Evolutionary conservation across 1,284 basidiomycete species (phyloP).

Genomic region (Pascua sp.): DNA sequence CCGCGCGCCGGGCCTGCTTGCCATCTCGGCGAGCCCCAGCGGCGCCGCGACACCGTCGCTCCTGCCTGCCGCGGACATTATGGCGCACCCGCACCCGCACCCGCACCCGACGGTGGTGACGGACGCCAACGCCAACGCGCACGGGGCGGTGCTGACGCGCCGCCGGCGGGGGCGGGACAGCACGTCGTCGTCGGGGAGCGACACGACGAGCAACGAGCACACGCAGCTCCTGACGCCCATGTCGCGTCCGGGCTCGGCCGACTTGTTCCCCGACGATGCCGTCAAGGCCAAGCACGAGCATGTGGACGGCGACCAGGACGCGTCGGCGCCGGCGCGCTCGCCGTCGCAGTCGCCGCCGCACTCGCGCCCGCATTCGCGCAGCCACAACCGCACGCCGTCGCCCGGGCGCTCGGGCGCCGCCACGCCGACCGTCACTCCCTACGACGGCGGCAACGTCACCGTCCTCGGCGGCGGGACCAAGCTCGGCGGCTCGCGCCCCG

Average conservation of each 20-base stretch:
- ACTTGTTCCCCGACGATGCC: conserved; percentile 26
- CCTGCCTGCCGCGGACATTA: conserved; percentile 27
- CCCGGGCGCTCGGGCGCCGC: conserved; percentile 11
- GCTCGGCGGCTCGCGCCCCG: conserved; percentile 44
- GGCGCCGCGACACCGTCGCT: conserved; percentile 19
- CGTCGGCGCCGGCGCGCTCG: not conserved
- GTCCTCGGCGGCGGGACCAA: conserved; percentile 51
- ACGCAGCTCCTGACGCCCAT: conserved; percentile 42
- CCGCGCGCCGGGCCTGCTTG: conserved; percentile 42
- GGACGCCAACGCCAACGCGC: not conserved
- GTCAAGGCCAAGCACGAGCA: conserved; percentile 12
- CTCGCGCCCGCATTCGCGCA: not conserved
- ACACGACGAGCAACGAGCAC: conserved; percentile 31
- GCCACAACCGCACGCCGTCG: conserved; percentile 23
- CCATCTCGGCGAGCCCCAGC: conserved; percentile 41
- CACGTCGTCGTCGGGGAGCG: conserved; percentile 31
- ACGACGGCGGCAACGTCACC: conserved; percentile 51
- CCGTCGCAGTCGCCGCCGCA: conserved; percentile 8
- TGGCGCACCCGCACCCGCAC: not conserved
- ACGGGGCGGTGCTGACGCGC: not conserved
- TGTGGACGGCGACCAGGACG: conserved; percentile 6
- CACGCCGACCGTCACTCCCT: conserved; percentile 46
- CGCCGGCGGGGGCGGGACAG: conserved; percentile 15
- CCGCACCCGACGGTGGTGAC: not conserved
- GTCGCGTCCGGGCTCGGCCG: conserved; percentile 38